These are phyloP conservation scores for Colletotrichum liriopes DNA, from an alignment of 2,329 filamentous ascomycete species.

Conservation along the genomic window DNA sequence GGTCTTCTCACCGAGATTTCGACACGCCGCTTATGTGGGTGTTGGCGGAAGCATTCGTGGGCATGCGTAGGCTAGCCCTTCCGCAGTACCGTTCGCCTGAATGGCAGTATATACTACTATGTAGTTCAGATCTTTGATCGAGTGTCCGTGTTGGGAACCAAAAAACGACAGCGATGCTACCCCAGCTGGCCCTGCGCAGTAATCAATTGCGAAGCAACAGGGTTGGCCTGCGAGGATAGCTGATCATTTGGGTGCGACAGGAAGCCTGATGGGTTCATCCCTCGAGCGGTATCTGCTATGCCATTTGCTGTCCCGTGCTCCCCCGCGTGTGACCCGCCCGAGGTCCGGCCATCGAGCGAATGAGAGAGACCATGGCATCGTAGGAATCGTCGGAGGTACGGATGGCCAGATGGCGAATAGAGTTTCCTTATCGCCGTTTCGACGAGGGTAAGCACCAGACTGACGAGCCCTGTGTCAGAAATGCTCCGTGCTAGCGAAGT, in stretches of 20 bases:
- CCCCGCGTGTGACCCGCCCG: slow-evolving; percentile 19
- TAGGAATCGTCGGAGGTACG: neutral
- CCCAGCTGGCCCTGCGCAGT: neutral
- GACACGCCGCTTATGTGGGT: neutral
- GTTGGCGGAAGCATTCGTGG: neutral
- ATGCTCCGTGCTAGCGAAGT: slow-evolving; percentile 15
- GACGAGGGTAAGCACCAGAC: slow-evolving; percentile 4
- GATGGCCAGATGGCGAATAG: slow-evolving; percentile 5
- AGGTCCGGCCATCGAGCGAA: slow-evolving; percentile 16
- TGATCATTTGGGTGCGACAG: slow-evolving; percentile 8
- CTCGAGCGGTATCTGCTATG: slow-evolving; percentile 7
- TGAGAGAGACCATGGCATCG: neutral
- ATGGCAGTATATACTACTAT: no score
- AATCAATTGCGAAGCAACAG: slow-evolving; percentile 1
- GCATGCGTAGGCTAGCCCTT: neutral
- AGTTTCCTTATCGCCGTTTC: slow-evolving; percentile 24
- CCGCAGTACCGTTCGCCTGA: neutral
- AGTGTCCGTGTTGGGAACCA: slow-evolving; percentile 2
- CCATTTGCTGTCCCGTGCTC: slow-evolving; percentile 11
- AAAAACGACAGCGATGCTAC: slow-evolving; percentile 1
- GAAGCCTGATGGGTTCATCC: slow-evolving; percentile 24
- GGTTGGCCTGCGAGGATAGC: neutral
- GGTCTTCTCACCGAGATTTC: neutral
- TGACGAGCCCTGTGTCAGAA: slow-evolving; percentile 18
- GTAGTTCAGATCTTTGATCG: neutral